Evolutionary conservation across 1,139 yeast species (phyloP).

Genomic region (Geotrichum fermentans): DNA sequence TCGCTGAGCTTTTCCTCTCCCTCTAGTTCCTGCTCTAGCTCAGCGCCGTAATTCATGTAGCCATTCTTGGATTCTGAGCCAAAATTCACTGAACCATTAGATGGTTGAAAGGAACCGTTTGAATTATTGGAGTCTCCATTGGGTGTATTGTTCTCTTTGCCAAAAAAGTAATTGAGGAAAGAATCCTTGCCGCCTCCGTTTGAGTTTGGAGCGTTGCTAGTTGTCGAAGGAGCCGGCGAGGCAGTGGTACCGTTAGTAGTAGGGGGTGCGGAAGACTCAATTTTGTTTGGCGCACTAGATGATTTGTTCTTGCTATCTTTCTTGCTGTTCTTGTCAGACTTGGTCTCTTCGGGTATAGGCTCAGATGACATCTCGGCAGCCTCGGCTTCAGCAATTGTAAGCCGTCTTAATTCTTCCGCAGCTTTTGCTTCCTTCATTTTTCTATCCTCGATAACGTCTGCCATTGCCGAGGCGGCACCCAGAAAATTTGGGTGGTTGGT

Average conservation of each 20-base stretch:
- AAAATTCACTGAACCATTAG: not conserved
- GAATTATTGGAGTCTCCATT: not conserved
- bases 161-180: slow-evolving; percentile 87
- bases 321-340: not conserved
- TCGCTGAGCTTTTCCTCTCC: slow-evolving; percentile 50
- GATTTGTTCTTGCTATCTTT: not conserved
- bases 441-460: slow-evolving; percentile 71
- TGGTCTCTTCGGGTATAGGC: not conserved
- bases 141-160: slow-evolving; percentile 51
- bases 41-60: not conserved
- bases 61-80: not conserved
- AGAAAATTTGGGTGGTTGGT: slow-evolving; percentile 95
- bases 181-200: slow-evolving; percentile 50
- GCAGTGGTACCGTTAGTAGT: slow-evolving; percentile 11
- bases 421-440: slow-evolving; percentile 27
- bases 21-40: slow-evolving; percentile 24
- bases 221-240: slow-evolving; percentile 5
- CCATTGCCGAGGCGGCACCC: slow-evolving; percentile 96
- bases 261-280: slow-evolving; percentile 5
- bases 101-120: not conserved
- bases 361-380: not conserved
- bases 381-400: slow-evolving; percentile 14
- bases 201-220: slow-evolving; percentile 22
- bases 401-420: slow-evolving; percentile 23
- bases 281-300: not conserved